phyloP scores from a whole-genome alignment of 495 filamentous ascomycete species.

The Venustampulla echinocandica region DNA sequence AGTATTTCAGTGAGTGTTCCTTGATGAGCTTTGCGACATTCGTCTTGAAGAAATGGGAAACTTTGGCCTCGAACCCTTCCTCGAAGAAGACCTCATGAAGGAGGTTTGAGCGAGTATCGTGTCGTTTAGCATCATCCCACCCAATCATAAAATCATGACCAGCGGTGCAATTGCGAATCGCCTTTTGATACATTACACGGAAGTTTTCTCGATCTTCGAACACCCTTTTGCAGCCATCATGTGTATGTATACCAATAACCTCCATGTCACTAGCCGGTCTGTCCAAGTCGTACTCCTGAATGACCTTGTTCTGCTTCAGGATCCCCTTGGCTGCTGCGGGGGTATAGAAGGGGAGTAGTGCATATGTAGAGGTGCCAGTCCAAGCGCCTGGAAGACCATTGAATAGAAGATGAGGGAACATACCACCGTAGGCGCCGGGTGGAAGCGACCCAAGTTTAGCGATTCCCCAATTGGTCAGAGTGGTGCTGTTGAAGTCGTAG shows the following conservation, averaged over 20 bases:
- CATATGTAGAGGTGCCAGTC: constrained; percentile 28
- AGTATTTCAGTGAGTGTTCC: constrained; percentile 28
- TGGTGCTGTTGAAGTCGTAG: constrained; percentile 56
- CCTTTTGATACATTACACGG: constrained; percentile 31
- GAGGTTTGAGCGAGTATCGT: constrained; percentile 25
- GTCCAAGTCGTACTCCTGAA: constrained; percentile 28
- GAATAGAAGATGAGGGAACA: constrained; percentile 29
- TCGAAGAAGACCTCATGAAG: constrained; percentile 34
- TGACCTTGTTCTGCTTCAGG: constrained; percentile 41
- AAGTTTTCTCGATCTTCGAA: constrained; percentile 34
- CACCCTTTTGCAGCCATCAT: constrained; percentile 31
- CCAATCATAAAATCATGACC: constrained; percentile 35
- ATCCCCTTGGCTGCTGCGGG: constrained; percentile 39
- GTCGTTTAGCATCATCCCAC: constrained; percentile 30
- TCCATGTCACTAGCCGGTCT: constrained; percentile 23
- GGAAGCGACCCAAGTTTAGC: constrained; percentile 64
- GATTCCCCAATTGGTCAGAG: constrained; percentile 72
- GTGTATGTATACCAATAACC: constrained; percentile 29
- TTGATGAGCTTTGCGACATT: constrained; percentile 29
- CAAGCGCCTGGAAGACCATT: constrained; percentile 23
- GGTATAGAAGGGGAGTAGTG: constrained; percentile 33
- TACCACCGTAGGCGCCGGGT: constrained; percentile 42
- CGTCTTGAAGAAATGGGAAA: constrained; percentile 26
- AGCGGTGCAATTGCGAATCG: constrained; percentile 28
- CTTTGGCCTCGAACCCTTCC: constrained; percentile 30